These are phyloP conservation scores for Yamadazyma philogaea DNA, from an alignment of 805 yeast species.

Conservation along the genomic window DNA sequence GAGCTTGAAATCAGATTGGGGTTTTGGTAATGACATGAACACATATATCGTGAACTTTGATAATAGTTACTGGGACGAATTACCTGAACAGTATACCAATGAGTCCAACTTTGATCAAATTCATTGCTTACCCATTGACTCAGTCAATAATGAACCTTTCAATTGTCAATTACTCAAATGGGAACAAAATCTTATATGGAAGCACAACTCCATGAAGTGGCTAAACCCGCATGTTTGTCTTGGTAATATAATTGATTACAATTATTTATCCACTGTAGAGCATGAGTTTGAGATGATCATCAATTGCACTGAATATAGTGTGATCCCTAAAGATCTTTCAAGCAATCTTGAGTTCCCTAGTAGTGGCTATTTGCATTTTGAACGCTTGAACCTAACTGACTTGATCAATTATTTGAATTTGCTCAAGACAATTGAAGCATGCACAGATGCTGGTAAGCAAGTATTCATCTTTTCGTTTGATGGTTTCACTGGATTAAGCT, in stretches of 20 bases:
- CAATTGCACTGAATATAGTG: slow-evolving; percentile 60
- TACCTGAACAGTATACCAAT: slow-evolving; percentile 11
- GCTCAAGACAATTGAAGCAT: slow-evolving; percentile 24
- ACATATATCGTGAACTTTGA: slow-evolving; percentile 22
- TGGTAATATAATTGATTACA: slow-evolving; percentile 32
- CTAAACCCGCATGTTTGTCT: slow-evolving; percentile 24
- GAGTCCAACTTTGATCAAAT: slow-evolving; percentile 13
- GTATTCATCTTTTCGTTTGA: slow-evolving; percentile 34
- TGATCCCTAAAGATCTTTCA: slow-evolving; percentile 28
- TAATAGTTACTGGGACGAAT: slow-evolving; percentile 11
- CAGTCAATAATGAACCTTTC: slow-evolving; percentile 16
- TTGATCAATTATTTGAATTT: slow-evolving; percentile 27
- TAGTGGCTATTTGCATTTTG: slow-evolving; percentile 23
- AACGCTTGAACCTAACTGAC: slow-evolving; percentile 22
- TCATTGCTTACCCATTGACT: slow-evolving; percentile 15
- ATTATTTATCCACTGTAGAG: slow-evolving; percentile 15
- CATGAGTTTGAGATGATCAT: slow-evolving; percentile 50
- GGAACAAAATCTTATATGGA: slow-evolving; percentile 38
- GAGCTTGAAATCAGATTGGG: slow-evolving; percentile 10
- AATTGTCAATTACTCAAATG: slow-evolving; percentile 22
- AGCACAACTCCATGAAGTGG: slow-evolving; percentile 28
- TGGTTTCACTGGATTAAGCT: slow-evolving; percentile 36
- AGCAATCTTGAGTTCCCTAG: slow-evolving; percentile 34
- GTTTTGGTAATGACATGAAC: slow-evolving; percentile 8
- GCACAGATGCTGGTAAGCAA: slow-evolving; percentile 19